These are phyloP conservation scores for Tilletia walkeri DNA, from an alignment of 1,284 basidiomycete genomes.

Conservation along the genomic window DNA sequence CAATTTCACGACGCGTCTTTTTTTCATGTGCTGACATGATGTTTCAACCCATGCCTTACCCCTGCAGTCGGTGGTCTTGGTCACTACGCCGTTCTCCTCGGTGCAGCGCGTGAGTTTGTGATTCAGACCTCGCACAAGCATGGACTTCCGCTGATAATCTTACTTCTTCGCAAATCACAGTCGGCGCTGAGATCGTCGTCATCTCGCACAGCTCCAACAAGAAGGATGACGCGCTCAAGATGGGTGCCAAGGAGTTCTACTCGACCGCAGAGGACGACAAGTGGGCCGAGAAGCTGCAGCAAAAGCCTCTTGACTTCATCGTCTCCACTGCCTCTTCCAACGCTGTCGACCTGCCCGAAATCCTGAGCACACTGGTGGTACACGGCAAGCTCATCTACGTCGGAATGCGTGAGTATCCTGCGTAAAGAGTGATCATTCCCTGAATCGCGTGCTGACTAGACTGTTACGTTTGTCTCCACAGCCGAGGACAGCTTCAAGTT, in stretches of 20 bases:
- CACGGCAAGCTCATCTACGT: slow-evolving; percentile 64
- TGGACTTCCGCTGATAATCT: no score
- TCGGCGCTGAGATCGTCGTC: slow-evolving; percentile 67
- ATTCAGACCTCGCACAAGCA: no score
- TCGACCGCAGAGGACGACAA: slow-evolving; percentile 47
- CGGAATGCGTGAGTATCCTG: slow-evolving; percentile 57
- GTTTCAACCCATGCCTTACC: neutral
- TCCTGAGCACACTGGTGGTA: slow-evolving; percentile 62
- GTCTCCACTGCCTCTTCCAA: slow-evolving; percentile 61
- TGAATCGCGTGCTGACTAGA: no score
- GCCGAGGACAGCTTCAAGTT: slow-evolving; percentile 58
- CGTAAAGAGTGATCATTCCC: no score
- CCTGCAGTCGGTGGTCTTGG: slow-evolving; percentile 45
- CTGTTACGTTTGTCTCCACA: no score
- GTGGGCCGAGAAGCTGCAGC: slow-evolving; percentile 41
- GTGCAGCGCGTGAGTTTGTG: slow-evolving; percentile 56
- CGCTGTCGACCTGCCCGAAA: slow-evolving; percentile 59
- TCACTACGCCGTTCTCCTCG: slow-evolving; percentile 63
- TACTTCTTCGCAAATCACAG: slow-evolving; percentile 15
- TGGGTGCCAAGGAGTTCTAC: slow-evolving; percentile 63
- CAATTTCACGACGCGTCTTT: neutral
- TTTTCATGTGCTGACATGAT: slow-evolving; percentile 29
- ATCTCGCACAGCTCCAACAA: slow-evolving; percentile 69
- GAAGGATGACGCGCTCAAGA: slow-evolving; percentile 66
- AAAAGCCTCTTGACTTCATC: slow-evolving; percentile 64